These are phyloP conservation scores for Colletotrichum navitas DNA, from an alignment of 2,329 filamentous ascomycete species.

Conservation along the genomic window DNA sequence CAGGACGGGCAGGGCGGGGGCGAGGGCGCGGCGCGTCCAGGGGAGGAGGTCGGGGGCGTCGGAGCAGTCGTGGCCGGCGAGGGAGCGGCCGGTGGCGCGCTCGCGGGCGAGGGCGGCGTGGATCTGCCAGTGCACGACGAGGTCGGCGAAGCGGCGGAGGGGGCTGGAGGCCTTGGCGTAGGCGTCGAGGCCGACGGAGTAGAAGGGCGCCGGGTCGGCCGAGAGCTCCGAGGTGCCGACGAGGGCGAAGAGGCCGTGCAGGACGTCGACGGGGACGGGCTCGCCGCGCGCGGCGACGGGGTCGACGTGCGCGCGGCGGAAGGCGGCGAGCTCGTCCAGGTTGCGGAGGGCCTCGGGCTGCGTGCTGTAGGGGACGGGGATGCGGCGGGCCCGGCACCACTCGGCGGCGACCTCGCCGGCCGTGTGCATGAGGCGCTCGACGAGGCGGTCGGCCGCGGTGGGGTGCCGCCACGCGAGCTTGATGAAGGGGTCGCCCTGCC, in stretches of 20 bases:
- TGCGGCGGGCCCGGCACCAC: conserved; percentile 69
- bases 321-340: conserved; percentile 52
- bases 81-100: conserved; percentile 48
- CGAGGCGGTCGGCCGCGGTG: conserved; percentile 52
- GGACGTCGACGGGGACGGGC: conserved; percentile 50
- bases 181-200: conserved; percentile 69
- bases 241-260: conserved; percentile 51
- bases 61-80: conserved; percentile 45
- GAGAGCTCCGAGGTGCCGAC: conserved; percentile 66
- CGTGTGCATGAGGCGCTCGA: conserved; percentile 69
- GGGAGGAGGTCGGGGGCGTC: conserved; percentile 56
- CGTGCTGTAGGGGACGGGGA: conserved; percentile 71
- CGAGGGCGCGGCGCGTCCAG: conserved; percentile 58
- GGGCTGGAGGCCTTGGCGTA: conserved; percentile 76
- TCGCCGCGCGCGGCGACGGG: conserved; percentile 50
- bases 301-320: conserved; percentile 55
- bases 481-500: conserved; percentile 65
- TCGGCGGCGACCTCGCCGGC: conserved; percentile 72
- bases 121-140: conserved; percentile 76
- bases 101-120: conserved; percentile 67
- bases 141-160: conserved; percentile 73
- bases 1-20: conserved; percentile 62
- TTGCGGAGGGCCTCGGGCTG: conserved; percentile 59
- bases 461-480: conserved; percentile 52
- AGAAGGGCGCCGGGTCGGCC: conserved; percentile 66